Evolutionary conservation across 2,329 filamentous ascomycete genomes (phyloP), one percentile per base, ranked within the genome.

Genomic region (Scedosporium aurantiacum): DNA sequence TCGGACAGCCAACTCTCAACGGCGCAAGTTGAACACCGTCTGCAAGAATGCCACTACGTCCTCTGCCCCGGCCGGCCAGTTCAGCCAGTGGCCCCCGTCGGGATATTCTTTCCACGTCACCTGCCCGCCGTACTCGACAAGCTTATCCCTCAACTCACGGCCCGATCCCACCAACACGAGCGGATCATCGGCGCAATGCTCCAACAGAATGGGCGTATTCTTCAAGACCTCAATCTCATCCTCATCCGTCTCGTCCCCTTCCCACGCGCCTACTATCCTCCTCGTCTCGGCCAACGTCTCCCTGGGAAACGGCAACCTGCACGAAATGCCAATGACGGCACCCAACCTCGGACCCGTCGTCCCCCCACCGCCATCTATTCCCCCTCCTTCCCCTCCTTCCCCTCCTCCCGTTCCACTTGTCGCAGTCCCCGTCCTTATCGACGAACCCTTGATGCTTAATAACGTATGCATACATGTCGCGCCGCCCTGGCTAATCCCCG

Each of bases 401-500:
- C 25, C 54, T n/a, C 25, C 54, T 32, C 7, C 28, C 10, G 7
- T 32, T 32, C 28, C 28, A 32, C 28, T 32, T 3, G n/a, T 32
- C 23, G 40, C 3, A 23, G 27, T 41, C 6, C 56, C 56, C 28
- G 27, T 41, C 12, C 32, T 14, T 32, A 41, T 41, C 16, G 28
- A 41, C 25, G 68, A 68, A 0, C 71, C 52, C 1, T 66, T 62
- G 4, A 78, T 62, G 54, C 72, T 74, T 41, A 78, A 66, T 1
- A 79, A 64, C 4, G 71, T 68, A 40, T 75, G 73, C 2, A 72
- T 67, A 18, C 71, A 68, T 5, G 76, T 76, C 0, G 78, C 76
- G 2, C 70, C 75, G 23, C 78, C 78, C 69, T 78, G 75, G 60
- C 76, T 78, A 60, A 80, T 77, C 0, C 79, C 78, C 8, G 74